Percentiles rank a stretch among this genome's conserved stretches.
These are phyloP conservation scores for Fistulinella cinereoalba DNA, from an alignment of 1,284 basidiomycete species.

Conservation along the genomic window DNA sequence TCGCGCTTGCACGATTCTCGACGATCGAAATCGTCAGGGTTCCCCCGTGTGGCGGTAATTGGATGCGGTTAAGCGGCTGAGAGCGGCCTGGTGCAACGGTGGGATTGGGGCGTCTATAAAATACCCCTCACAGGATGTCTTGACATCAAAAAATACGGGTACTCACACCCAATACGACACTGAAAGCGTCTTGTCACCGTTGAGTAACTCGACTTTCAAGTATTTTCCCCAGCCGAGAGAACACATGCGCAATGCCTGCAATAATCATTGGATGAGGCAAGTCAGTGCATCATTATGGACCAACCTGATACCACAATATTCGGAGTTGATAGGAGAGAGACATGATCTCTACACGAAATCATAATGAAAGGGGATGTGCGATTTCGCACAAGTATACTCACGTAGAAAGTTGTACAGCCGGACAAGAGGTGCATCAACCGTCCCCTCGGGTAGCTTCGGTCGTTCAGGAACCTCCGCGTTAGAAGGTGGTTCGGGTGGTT, in stretches of 20 bases:
- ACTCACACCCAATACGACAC: conserved; percentile 77
- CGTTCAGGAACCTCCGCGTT: conserved; percentile 46
- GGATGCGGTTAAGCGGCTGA: conserved; percentile 34
- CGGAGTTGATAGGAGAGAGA: conserved; percentile 82
- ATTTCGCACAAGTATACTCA: conserved; percentile 38
- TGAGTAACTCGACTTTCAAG: conserved; percentile 59
- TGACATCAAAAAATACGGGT: neutral
- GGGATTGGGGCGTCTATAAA: conserved; percentile 48
- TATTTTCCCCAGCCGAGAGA: conserved; percentile 77
- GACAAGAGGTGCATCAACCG: conserved; percentile 73
- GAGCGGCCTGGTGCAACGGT: conserved; percentile 35
- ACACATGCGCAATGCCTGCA: conserved; percentile 65
- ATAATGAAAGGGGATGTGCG: conserved; percentile 3
- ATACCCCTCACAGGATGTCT: neutral
- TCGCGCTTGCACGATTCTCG: conserved; percentile 37
- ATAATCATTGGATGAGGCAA: too few relatives aligned
- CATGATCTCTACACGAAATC: conserved; percentile 67
- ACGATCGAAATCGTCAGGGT: conserved; percentile 50
- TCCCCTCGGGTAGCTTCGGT: conserved; percentile 56
- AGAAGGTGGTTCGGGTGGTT: conserved; percentile 39
- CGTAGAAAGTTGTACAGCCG: conserved; percentile 79
- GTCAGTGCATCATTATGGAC: too few relatives aligned
- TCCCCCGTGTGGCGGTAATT: conserved; percentile 58
- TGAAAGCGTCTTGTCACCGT: conserved; percentile 61
- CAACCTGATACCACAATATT: conserved; percentile 75